Percentiles rank a stretch among this genome's conserved stretches.
phyloP scores from a whole-genome alignment of 306 rosid species.

The Pyrus pyrifolia region DNA sequence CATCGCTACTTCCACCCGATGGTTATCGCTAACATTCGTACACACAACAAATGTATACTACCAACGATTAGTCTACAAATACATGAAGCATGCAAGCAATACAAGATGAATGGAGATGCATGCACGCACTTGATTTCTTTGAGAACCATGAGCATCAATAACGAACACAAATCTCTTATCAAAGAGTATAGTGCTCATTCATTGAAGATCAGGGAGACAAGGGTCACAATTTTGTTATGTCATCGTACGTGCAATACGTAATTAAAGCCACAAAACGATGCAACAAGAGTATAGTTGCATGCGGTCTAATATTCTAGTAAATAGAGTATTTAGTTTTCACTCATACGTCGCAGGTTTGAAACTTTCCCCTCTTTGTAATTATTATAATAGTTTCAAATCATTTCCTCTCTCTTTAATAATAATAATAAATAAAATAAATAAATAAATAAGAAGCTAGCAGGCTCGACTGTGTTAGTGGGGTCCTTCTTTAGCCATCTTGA shows the following conservation, averaged over 20 bases:
- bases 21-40: neutral
- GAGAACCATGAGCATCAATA: too few relatives aligned
- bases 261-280: neutral
- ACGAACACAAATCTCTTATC: neutral
- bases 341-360: too few relatives aligned
- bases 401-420: too few relatives aligned
- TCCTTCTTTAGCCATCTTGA: neutral
- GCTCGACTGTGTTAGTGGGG: neutral
- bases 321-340: too few relatives aligned
- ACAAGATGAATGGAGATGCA: too few relatives aligned
- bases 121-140: too few relatives aligned
- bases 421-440: too few relatives aligned
- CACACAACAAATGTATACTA: too few relatives aligned
- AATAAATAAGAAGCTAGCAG: too few relatives aligned
- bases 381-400: too few relatives aligned
- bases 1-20: neutral
- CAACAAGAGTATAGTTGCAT: neutral
- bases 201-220: neutral
- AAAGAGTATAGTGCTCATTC: neutral
- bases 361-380: rapidly evolving
- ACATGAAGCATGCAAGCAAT: too few relatives aligned
- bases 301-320: too few relatives aligned
- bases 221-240: neutral
- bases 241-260: neutral
- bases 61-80: neutral